Evolutionary conservation across 164 flowering plant species (phyloP).

Genomic region (Litsea cubeba): DNA sequence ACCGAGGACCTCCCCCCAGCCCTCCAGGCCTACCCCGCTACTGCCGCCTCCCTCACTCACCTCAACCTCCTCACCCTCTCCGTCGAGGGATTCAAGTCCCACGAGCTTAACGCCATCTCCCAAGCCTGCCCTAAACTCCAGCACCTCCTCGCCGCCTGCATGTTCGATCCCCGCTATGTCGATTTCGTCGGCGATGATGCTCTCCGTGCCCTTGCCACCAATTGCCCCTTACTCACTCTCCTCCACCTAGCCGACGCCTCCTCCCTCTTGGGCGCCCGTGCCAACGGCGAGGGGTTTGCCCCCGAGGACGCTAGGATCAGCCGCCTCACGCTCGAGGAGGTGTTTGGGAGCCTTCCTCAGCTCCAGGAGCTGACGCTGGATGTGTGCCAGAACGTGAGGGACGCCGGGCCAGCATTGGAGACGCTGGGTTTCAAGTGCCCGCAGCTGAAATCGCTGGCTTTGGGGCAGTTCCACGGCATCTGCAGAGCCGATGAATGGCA

Average conservation of each 20-base stretch:
- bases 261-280: slow-evolving; percentile 29
- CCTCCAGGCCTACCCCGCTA: slow-evolving; percentile 31
- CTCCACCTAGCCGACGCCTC: slow-evolving; percentile 68
- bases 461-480: slow-evolving; percentile 78
- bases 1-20: slow-evolving; percentile 75
- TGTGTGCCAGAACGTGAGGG: slow-evolving; percentile 64
- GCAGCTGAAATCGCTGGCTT: slow-evolving; percentile 43
- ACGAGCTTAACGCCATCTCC: slow-evolving; percentile 50
- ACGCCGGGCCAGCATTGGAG: slow-evolving; percentile 54
- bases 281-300: slow-evolving; percentile 35
- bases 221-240: slow-evolving; percentile 43
- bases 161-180: slow-evolving; percentile 70
- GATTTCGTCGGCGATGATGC: slow-evolving; percentile 76
- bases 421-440: slow-evolving; percentile 51
- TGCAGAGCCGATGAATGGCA: slow-evolving; percentile 50
- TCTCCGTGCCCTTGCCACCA: slow-evolving; percentile 39
- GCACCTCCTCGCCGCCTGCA: slow-evolving; percentile 48
- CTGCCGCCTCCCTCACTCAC: slow-evolving; percentile 28
- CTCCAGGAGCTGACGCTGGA: slow-evolving; percentile 68
- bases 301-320: slow-evolving; percentile 57
- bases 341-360: slow-evolving; percentile 47
- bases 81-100: slow-evolving; percentile 64
- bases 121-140: slow-evolving; percentile 51
- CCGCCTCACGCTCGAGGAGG: slow-evolving; percentile 32
- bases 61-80: slow-evolving; percentile 51